Evolutionary conservation across 1,284 basidiomycete species (phyloP).

Genomic region (Leccinum griseonigrum): DNA sequence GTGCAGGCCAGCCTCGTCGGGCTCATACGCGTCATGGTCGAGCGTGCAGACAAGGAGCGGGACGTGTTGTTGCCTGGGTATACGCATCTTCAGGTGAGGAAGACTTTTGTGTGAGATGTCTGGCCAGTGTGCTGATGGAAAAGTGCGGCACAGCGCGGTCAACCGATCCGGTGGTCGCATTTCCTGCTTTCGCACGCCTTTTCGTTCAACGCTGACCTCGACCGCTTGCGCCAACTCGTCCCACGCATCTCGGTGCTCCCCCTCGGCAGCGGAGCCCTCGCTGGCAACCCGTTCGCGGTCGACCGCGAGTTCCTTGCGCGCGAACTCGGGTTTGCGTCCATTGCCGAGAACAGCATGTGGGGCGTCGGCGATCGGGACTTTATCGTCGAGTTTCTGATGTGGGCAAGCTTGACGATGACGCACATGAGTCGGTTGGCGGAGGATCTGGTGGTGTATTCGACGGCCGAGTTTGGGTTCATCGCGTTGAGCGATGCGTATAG

Average conservation of each 20-base stretch:
- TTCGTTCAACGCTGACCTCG: constrained; percentile 86
- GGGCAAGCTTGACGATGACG: constrained; percentile 89
- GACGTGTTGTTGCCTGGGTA: constrained; percentile 93
- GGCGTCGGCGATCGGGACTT: constrained; percentile 98
- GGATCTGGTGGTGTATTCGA: constrained; percentile 96
- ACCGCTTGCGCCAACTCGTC: constrained; percentile 81
- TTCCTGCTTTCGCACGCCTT: constrained; percentile 93
- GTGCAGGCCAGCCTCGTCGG: constrained; percentile 75
- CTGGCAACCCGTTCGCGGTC: constrained; percentile 93
- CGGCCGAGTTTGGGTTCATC: constrained; percentile 95
- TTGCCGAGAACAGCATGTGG: constrained; percentile 93
- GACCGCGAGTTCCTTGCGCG: constrained; percentile 86
- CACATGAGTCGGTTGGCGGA: constrained; percentile 95
- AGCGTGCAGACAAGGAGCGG: constrained; percentile 90
- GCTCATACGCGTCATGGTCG: constrained; percentile 85
- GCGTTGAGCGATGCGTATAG: constrained; percentile 95
- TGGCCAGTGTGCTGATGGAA: neutral
- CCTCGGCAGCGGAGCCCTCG: constrained; percentile 91
- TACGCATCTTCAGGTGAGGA: constrained; percentile 86
- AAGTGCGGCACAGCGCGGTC: constrained; percentile 66
- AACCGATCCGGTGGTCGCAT: constrained; percentile 99
- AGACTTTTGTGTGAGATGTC: neutral
- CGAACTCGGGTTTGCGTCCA: constrained; percentile 81
- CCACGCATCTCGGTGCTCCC: constrained; percentile 92
- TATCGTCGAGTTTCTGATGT: constrained; percentile 96